Evolutionary conservation across 139 green algal genomes (phyloP), one percentile per base, ranked within the genome.

Genomic region (Chlorella sp.): DNA sequence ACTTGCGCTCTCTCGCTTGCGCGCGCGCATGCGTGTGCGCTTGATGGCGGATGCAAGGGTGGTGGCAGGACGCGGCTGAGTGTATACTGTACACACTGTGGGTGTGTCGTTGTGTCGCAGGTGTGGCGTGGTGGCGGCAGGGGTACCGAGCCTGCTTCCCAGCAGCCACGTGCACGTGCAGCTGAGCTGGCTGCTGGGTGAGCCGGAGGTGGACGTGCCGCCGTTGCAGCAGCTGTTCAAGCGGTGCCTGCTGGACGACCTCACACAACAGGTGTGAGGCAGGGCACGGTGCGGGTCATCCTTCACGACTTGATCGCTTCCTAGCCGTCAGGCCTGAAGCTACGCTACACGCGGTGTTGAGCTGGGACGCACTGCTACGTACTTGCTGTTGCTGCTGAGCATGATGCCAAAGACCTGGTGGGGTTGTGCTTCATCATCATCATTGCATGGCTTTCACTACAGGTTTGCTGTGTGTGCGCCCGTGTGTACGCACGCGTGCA

Each of bases 141-240:
- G 17, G 17, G 42, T 17, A 55, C 42, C 42, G 10, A 55, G 17
- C 42, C 42, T 55, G 42, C 42, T 24, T 10, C 34, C 3, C 61
- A 67, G 27, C 61, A 67, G 61, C 17, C 42, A 55, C 42, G 42
- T 55, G 32, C 31, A 76, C 32, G 30, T 71, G 32, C 34, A 31
- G 42, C 72, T 77, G 31, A 32, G 35, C 22, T 77, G 72, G 72
- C 72, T 77, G 63, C 72, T 77, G 14, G 42, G 69, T 22, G 63
- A 29, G 26, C 49, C 49, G 10, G 42, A 17, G 4, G 2, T 67
- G 31, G 63, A 72, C 36, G 42, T 66, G 62, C 72, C 72, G 10
- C 35, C 72, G 1, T 14, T 72, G 14, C 30, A 72, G 26, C 49
- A 67, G 36, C 42, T 77, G 62, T 20, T 77, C 36, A 34, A 76